Percentiles rank a stretch among this genome's conserved stretches.
Conservation (phyloP, 495 filamentous ascomycete genomes). For the Neurospora sp. region DNA sequence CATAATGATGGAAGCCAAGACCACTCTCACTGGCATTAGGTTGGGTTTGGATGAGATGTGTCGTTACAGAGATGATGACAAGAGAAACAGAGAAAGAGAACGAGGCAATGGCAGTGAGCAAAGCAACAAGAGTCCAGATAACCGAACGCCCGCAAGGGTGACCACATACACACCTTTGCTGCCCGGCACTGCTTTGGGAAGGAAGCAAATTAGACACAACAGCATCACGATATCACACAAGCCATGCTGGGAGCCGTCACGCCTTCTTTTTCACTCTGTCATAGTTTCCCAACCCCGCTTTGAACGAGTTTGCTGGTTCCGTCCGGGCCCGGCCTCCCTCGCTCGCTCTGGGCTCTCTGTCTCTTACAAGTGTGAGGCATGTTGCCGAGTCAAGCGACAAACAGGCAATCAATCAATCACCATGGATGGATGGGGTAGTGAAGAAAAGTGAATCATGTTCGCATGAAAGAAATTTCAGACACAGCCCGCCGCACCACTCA, state of each 20-base stretch:
- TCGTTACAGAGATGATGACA: background rate
- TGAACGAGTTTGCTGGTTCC: background rate
- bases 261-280: background rate
- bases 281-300: background rate
- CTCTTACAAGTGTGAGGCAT: background rate
- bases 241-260: conserved; percentile 11
- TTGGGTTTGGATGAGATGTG: background rate
- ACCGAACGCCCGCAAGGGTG: conserved; percentile 1
- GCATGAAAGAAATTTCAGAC: background rate
- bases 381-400: background rate
- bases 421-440: background rate
- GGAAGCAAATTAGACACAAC: conserved; percentile 6
- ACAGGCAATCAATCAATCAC: background rate
- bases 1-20: background rate
- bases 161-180: background rate
- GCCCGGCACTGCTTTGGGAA: background rate
- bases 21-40: background rate
- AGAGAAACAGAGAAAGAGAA: conserved; percentile 2
- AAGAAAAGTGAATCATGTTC: background rate
- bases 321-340: background rate
- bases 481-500: background rate
- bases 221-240: conserved; percentile 13
- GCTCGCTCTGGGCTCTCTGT: background rate
- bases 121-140: conserved; percentile 3
- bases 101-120: background rate